Percentiles rank a stretch among this genome's conserved stretches.
Conservation (phyloP, 495 filamentous ascomycete genomes). For the Arthonia radiata region DNA sequence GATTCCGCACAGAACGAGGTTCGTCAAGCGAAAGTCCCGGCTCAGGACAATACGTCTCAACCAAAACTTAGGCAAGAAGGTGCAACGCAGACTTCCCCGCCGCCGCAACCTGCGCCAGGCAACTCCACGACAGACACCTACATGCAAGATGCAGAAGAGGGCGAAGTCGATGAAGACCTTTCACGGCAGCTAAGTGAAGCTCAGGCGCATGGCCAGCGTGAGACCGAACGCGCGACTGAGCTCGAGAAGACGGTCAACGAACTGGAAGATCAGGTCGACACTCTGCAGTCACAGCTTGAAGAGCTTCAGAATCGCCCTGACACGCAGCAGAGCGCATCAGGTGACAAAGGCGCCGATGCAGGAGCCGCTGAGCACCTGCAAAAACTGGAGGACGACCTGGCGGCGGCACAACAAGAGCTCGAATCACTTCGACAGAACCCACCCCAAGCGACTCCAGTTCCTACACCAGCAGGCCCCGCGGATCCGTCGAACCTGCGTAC, state of each 20-base stretch:
- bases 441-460: constrained; percentile 7
- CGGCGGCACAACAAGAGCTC: constrained; percentile 17
- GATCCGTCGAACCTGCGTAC: constrained; percentile 13
- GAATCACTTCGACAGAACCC: constrained; percentile 12
- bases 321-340: constrained; percentile 2
- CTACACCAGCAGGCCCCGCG: constrained; percentile 5
- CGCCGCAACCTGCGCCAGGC: too few relatives aligned
- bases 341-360: constrained; percentile 2
- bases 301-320: constrained; percentile 2
- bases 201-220: too few relatives aligned
- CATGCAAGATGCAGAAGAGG: too few relatives aligned
- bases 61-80: too few relatives aligned
- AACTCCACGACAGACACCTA: too few relatives aligned
- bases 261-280: constrained; percentile 9
- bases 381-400: constrained; percentile 18
- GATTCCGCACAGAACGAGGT: too few relatives aligned
- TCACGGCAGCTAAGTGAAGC: too few relatives aligned
- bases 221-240: neutral
- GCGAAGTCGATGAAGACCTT: too few relatives aligned
- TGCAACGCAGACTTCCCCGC: too few relatives aligned
- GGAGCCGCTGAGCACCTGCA: constrained; percentile 11
- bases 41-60: too few relatives aligned
- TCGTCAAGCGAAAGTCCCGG: too few relatives aligned
- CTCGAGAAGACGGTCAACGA: constrained; percentile 13
- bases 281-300: constrained; percentile 1